phyloP scores from a whole-genome alignment of 164 flowering plant genomes.

The Vitis amurensis region DNA sequence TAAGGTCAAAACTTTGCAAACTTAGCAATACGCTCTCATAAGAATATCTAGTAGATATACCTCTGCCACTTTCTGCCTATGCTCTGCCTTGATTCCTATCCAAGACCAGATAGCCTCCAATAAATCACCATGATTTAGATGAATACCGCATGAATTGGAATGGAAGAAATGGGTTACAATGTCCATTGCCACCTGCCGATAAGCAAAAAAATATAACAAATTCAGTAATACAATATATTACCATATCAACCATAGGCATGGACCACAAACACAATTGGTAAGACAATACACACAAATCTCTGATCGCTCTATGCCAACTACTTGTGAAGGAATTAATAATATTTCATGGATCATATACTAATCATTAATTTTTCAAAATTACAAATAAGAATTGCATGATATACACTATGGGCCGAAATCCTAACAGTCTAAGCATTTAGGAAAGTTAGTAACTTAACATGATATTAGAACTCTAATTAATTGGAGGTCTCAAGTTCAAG shows the following conservation, averaged over 20 bases:
- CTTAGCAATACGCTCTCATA: background rate
- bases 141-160: conserved; percentile 68
- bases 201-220: conserved; percentile 2
- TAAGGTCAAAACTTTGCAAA: conserved; percentile 5
- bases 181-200: conserved; percentile 72
- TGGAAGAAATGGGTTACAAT: conserved; percentile 50
- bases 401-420: too few relatives aligned
- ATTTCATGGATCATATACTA: too few relatives aligned
- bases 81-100: conserved; percentile 76
- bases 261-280: background rate
- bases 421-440: too few relatives aligned
- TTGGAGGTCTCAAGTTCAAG: too few relatives aligned
- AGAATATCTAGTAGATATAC: conserved; percentile 28
- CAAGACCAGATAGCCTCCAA: conserved; percentile 92
- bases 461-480: too few relatives aligned
- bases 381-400: too few relatives aligned
- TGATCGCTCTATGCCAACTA: too few relatives aligned
- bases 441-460: too few relatives aligned
- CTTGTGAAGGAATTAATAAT: too few relatives aligned
- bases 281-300: background rate
- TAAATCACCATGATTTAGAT: conserved; percentile 75
- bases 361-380: too few relatives aligned
- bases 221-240: background rate
- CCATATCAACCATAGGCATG: background rate
- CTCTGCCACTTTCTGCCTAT: conserved; percentile 84